Evolutionary conservation across 768 basidiomycete species (phyloP).

Genomic region (Phanerochaete sordida): DNA sequence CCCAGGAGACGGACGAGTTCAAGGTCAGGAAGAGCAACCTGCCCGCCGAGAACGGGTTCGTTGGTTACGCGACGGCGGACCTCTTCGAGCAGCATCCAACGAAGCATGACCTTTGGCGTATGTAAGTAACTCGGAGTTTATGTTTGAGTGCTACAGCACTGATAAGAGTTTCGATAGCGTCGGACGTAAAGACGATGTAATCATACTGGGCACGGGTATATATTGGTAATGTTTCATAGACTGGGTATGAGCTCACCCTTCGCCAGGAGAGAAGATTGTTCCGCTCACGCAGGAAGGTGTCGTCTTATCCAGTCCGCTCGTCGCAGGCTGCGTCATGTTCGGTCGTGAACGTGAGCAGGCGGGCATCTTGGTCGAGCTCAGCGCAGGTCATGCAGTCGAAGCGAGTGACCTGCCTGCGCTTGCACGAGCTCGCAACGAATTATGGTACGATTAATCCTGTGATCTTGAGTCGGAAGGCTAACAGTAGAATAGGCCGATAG

Average conservation of each 20-base stretch:
- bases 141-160: no score
- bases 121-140: slow-evolving; percentile 16
- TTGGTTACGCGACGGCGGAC: slow-evolving; percentile 21
- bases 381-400: slow-evolving; percentile 3
- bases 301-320: slow-evolving; percentile 6
- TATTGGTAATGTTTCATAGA: no score
- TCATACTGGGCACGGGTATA: slow-evolving; percentile 26
- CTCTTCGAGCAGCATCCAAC: slow-evolving; percentile 16
- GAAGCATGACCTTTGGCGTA: slow-evolving; percentile 18
- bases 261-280: slow-evolving; percentile 17
- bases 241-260: no score
- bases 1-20: slow-evolving; percentile 8
- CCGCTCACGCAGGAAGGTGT: slow-evolving; percentile 11
- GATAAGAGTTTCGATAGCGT: no score
- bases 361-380: slow-evolving; percentile 16
- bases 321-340: slow-evolving; percentile 16
- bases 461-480: slow-evolving; percentile 5
- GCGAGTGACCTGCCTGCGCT: background rate
- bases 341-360: slow-evolving; percentile 11
- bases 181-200: slow-evolving; percentile 41
- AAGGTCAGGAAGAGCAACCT: slow-evolving; percentile 14
- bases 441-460: background rate
- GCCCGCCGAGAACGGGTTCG: slow-evolving; percentile 11
- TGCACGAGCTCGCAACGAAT: background rate
- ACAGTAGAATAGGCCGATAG: slow-evolving; percentile 10